Percentiles rank a stretch among this genome's conserved stretches.
Evolutionary conservation across 441 rosid genomes (phyloP).

Genomic region (Pelargonium australe): DNA sequence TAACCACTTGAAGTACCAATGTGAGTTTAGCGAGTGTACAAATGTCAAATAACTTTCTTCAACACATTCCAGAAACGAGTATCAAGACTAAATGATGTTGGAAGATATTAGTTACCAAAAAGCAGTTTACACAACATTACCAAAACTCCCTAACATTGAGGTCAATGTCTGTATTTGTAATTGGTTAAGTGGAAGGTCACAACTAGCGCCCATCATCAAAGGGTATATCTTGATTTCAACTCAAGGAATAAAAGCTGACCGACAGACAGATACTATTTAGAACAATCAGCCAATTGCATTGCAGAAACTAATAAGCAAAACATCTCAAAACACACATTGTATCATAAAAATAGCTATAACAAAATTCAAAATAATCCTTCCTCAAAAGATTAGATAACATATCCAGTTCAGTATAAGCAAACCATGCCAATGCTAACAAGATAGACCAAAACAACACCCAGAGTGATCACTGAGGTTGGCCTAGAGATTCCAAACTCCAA

Average conservation of each 20-base stretch:
- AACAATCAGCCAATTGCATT: neutral
- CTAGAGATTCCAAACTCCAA: neutral
- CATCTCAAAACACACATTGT: neutral
- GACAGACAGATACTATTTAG: neutral
- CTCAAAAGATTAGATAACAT: conserved; percentile 16
- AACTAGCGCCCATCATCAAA: neutral
- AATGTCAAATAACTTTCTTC: neutral
- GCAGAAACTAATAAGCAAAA: neutral
- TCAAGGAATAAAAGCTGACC: neutral
- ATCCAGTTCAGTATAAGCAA: conserved; percentile 8
- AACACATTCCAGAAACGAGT: no score
- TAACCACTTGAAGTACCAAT: neutral
- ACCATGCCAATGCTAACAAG: conserved; percentile 13
- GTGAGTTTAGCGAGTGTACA: conserved; percentile 5
- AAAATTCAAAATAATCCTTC: conserved; percentile 4
- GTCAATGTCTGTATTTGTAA: no score
- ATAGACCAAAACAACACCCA: conserved; percentile 10
- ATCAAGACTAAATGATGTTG: neutral
- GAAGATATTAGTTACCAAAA: neutral
- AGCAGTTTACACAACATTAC: neutral
- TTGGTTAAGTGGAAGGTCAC: no score
- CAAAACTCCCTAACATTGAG: neutral
- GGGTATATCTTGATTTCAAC: neutral
- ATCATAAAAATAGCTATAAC: conserved; percentile 2
- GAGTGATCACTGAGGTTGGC: neutral